Evolutionary conservation across 208 protist species (phyloP).

Genomic region (Wallacemonas sp.): DNA sequence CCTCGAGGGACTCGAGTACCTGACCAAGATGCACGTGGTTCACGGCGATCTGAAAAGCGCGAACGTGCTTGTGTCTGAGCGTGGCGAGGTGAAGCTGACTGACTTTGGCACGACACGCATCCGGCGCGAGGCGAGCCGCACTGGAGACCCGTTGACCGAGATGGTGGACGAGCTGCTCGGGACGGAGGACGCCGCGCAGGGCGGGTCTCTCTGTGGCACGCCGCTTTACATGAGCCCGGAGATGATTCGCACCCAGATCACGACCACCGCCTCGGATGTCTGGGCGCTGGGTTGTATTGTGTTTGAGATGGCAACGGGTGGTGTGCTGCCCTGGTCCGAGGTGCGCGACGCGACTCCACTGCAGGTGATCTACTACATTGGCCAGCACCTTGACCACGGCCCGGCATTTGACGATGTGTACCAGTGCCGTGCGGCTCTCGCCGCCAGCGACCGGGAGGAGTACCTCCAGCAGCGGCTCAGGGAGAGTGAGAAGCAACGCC

Average conservation of each 20-base stretch:
- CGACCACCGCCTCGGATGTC: conserved; percentile 79
- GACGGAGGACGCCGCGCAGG: neutral
- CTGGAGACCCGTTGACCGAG: no score
- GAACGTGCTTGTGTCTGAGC: conserved; percentile 83
- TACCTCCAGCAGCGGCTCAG: neutral
- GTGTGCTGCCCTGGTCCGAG: conserved; percentile 66
- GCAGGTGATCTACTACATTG: conserved; percentile 71
- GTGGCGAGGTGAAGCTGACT: conserved; percentile 85
- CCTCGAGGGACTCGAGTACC: conserved; percentile 83
- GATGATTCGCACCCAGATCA: conserved; percentile 58
- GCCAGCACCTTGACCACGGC: conserved; percentile 24
- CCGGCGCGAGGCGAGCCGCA: conserved; percentile 18
- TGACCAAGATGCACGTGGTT: conserved; percentile 62
- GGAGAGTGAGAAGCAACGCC: neutral
- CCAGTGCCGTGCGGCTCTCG: conserved; percentile 16
- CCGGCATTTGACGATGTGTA: conserved; percentile 48
- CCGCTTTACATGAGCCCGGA: conserved; percentile 89
- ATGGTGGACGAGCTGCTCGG: conserved; percentile 12
- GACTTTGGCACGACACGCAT: conserved; percentile 90
- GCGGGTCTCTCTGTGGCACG: conserved; percentile 57
- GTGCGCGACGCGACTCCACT: conserved; percentile 46
- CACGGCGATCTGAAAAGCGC: conserved; percentile 89
- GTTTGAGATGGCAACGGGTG: conserved; percentile 88
- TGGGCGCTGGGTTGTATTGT: conserved; percentile 90
- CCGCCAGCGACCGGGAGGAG: neutral